Evolutionary conservation across 176 grass and related monocot species (phyloP).

Genomic region (Cymbopogon citratus): DNA sequence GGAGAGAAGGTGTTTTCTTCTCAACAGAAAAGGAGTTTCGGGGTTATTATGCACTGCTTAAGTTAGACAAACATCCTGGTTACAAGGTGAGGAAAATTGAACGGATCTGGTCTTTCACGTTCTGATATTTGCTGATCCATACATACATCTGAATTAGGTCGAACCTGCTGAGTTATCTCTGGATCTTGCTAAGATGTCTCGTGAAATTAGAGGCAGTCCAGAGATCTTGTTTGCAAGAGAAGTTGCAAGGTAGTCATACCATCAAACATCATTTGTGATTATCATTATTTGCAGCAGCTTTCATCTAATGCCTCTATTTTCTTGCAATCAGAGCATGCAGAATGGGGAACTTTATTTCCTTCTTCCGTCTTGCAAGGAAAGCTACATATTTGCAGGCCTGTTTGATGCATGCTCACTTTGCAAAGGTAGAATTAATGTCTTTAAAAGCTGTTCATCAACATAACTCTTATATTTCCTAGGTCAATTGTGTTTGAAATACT

Average conservation of each 20-base stretch:
- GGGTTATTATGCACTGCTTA: slow-evolving; percentile 96
- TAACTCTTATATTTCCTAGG: background rate
- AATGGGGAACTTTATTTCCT: slow-evolving; percentile 78
- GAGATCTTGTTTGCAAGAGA: slow-evolving; percentile 84
- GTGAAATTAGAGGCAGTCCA: slow-evolving; percentile 62
- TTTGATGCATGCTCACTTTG: slow-evolving; percentile 98
- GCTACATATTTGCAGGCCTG: slow-evolving; percentile 87
- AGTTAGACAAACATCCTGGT: slow-evolving; percentile 97
- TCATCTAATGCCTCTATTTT: slow-evolving; percentile 2
- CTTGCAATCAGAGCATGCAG: slow-evolving; percentile 69
- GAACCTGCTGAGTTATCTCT: slow-evolving; percentile 85
- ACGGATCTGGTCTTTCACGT: slow-evolving; percentile 6
- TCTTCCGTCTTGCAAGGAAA: slow-evolving; percentile 91
- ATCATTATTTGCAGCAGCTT: background rate
- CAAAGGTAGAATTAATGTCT: slow-evolving; percentile 51
- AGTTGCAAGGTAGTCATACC: slow-evolving; percentile 67
- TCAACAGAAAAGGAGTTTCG: slow-evolving; percentile 85
- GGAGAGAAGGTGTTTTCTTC: slow-evolving; percentile 67
- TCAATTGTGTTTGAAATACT: slow-evolving; percentile 9
- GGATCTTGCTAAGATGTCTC: slow-evolving; percentile 96
- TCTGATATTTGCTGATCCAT: slow-evolving; percentile 30
- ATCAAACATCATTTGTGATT: background rate
- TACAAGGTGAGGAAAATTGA: slow-evolving; percentile 60
- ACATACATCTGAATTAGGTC: slow-evolving; percentile 49
- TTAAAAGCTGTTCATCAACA: slow-evolving; percentile 2